Conservation (phyloP, 352 stramenopile genomes). For the Poterioochromonas sp. region DNA sequence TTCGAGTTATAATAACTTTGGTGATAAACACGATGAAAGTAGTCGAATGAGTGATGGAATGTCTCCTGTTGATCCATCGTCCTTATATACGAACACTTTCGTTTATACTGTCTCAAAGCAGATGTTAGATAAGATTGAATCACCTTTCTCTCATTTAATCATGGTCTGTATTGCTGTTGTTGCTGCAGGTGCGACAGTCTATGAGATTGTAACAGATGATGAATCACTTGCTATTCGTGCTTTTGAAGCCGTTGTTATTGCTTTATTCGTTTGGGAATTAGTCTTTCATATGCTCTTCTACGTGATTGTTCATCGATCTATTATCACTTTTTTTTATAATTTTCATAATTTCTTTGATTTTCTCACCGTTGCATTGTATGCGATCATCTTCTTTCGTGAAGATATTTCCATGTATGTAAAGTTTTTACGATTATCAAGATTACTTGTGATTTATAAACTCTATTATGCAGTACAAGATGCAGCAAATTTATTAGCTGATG, state of each 20-base stretch:
- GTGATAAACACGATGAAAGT: no score
- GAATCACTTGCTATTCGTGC: no score
- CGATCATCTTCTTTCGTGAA: neutral
- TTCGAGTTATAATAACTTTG: no score
- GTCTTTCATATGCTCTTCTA: conserved; percentile 1
- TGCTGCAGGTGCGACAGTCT: no score
- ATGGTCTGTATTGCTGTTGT: no score
- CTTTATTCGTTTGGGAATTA: conserved; percentile 2
- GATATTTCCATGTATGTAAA: neutral
- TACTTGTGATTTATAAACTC: conserved; percentile 28
- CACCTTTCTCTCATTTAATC: no score
- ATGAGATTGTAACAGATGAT: no score
- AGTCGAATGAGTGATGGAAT: no score
- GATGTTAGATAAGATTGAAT: no score
- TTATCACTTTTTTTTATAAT: conserved; percentile 11
- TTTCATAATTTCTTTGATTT: conserved; percentile 18
- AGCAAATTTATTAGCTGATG: neutral
- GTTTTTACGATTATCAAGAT: conserved; percentile 7
- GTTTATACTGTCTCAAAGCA: no score
- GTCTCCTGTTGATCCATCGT: no score
- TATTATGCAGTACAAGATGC: conserved; percentile 30
- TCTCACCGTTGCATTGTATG: conserved; percentile 25
- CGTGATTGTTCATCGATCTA: neutral
- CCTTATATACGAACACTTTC: no score
- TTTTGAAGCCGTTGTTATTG: neutral